A percentile compares a stretch with the other conserved stretches of the same genome.
Conservation (phyloP, 2,329 filamentous ascomycete genomes). For the Xylariaceae sp. region DNA sequence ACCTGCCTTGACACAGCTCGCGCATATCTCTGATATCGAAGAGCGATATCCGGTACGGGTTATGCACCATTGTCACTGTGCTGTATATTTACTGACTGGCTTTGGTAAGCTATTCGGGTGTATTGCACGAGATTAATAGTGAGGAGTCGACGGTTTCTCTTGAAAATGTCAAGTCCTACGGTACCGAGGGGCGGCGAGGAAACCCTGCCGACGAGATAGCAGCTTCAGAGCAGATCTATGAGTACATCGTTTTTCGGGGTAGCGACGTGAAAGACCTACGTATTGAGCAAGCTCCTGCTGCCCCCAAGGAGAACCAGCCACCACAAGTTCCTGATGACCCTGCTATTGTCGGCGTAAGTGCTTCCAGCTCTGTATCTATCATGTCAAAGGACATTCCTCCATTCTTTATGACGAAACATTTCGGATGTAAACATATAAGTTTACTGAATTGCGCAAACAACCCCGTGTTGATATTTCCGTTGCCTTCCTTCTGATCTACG, state of each 20-base stretch:
- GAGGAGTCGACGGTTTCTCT: conserved; percentile 96
- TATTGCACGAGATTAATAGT: conserved; percentile 96
- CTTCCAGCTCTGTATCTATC: background rate
- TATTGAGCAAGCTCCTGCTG: conserved; percentile 81
- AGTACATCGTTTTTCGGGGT: conserved; percentile 98
- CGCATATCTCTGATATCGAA: conserved; percentile 96
- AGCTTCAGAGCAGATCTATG: conserved; percentile 87
- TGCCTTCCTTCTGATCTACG: conserved; percentile 97
- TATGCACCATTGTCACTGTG: conserved; percentile 18
- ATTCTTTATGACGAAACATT: conserved; percentile 84
- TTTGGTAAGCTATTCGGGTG: conserved; percentile 83
- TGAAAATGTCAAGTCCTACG: conserved; percentile 93
- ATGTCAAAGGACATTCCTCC: conserved; percentile 19
- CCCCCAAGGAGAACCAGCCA: conserved; percentile 75
- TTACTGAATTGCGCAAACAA: conserved; percentile 92
- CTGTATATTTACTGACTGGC: conserved; percentile 19
- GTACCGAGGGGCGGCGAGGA: conserved; percentile 86
- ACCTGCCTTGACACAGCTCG: conserved; percentile 61
- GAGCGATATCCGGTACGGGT: conserved; percentile 88
- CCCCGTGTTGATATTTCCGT: conserved; percentile 96
- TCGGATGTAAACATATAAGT: conserved; percentile 91
- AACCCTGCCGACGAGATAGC: conserved; percentile 82
- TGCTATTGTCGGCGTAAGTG: conserved; percentile 94
- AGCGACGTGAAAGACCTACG: conserved; percentile 98
- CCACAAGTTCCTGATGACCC: conserved; percentile 90